Conservation (phyloP, 192 early-diverging fungal species). For the Gigaspora rosea region DNA sequence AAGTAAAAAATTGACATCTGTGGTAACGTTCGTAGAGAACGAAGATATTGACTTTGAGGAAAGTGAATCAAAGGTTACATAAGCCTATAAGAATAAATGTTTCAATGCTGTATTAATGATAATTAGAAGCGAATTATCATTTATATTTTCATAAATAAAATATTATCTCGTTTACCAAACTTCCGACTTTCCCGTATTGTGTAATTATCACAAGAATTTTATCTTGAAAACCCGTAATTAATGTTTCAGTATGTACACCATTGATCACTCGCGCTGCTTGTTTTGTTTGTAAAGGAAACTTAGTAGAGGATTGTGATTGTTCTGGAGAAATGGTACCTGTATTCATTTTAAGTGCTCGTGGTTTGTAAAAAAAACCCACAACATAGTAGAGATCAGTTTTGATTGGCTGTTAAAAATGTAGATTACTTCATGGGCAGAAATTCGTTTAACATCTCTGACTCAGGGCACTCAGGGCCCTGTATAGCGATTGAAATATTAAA, state of each 20-base stretch:
- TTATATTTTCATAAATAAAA: not conserved
- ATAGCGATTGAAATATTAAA: too few species aligned
- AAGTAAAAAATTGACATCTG: constrained; percentile 46
- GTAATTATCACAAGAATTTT: constrained; percentile 55
- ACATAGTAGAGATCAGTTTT: too few species aligned
- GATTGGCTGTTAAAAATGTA: too few species aligned
- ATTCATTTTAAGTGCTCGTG: too few species aligned
- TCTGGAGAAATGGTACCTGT: too few species aligned
- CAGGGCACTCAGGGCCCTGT: too few species aligned
- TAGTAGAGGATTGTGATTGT: too few species aligned
- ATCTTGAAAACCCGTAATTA: constrained; percentile 51
- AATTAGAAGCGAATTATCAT: not conserved
- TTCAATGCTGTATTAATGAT: not conserved
- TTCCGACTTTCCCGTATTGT: constrained; percentile 58
- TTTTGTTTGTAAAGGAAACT: constrained; percentile 49
- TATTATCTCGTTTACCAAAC: constrained; percentile 44
- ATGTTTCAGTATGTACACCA: constrained; percentile 51
- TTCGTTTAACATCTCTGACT: too few species aligned
- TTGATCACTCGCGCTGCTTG: constrained; percentile 48
- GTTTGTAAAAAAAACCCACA: too few species aligned
- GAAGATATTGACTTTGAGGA: not conserved
- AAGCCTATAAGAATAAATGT: not conserved
- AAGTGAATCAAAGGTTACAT: constrained; percentile 12
- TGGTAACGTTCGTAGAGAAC: constrained; percentile 23
- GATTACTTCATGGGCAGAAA: too few species aligned